Conservation (phyloP, 2,329 filamentous ascomycete species). For the Aureobasidium sp. region DNA sequence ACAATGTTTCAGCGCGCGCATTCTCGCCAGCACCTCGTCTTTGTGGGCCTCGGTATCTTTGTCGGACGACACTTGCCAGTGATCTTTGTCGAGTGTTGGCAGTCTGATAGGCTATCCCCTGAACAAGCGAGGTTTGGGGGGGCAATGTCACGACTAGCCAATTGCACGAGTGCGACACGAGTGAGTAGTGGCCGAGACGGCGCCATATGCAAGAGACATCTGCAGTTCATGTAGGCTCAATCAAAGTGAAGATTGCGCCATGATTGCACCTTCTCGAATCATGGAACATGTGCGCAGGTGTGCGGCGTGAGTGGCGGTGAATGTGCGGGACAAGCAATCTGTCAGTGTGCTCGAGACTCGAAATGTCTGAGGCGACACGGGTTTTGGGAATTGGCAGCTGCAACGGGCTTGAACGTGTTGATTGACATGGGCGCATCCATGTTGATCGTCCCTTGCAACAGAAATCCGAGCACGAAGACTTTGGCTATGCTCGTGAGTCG, state of each 20-base stretch:
- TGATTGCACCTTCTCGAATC: not conserved
- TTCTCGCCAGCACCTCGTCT: not conserved
- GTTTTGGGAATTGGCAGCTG: too few species aligned
- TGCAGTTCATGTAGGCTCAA: not conserved
- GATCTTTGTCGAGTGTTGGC: too few species aligned
- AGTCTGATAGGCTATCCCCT: not conserved
- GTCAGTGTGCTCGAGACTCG: not conserved
- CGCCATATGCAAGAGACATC: not conserved
- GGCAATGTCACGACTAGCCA: not conserved
- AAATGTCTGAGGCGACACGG: not conserved
- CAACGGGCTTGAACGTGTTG: not conserved
- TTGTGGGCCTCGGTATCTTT: not conserved
- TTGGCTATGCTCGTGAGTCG: not conserved
- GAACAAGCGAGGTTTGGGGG: not conserved
- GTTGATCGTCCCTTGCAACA: not conserved
- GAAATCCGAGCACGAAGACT: not conserved
- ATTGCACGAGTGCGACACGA: not conserved
- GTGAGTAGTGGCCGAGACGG: not conserved
- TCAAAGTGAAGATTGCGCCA: not conserved
- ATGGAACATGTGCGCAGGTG: not conserved
- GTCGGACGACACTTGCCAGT: not conserved
- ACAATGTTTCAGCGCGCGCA: constrained; percentile 2
- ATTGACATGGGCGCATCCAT: not conserved
- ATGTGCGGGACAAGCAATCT: not conserved
- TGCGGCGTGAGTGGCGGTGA: not conserved